These are phyloP conservation scores for Sanghuangporus baumii DNA, from an alignment of 1,284 basidiomycete species.

Conservation along the genomic window DNA sequence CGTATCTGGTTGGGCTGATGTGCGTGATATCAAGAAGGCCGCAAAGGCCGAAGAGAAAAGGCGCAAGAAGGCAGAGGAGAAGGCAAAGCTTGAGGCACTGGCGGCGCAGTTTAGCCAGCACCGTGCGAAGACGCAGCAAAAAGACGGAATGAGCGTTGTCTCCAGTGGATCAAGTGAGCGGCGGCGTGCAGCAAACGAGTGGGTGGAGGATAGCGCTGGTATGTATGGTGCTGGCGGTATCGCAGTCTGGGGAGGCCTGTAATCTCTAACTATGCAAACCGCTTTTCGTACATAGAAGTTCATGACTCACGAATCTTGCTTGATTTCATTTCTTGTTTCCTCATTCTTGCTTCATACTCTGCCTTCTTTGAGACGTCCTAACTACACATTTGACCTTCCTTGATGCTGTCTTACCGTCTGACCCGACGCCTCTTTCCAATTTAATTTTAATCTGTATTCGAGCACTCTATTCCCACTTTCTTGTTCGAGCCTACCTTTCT, in stretches of 20 bases:
- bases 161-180: conserved; percentile 1
- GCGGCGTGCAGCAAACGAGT: conserved; percentile 13
- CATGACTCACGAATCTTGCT: not conserved
- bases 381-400: not conserved
- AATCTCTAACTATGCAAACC: not conserved
- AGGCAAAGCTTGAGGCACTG: conserved; percentile 34
- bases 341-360: not conserved
- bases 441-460: not conserved
- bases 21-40: conserved; percentile 22
- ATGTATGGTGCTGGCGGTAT: conserved; percentile 13
- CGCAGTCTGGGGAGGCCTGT: conserved; percentile 9
- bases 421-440: not conserved
- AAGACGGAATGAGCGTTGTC: conserved; percentile 17
- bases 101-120: conserved; percentile 38
- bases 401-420: not conserved
- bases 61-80: conserved; percentile 41
- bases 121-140: conserved; percentile 24
- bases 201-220: conserved; percentile 15
- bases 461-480: not conserved
- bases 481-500: not conserved
- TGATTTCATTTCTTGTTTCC: not conserved
- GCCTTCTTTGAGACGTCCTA: not conserved
- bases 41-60: conserved; percentile 40
- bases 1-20: conserved; percentile 2
- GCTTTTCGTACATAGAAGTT: not conserved